Base-by-base conservation (phyloP, 2,329 filamentous ascomycete species). In the Biscogniauxia mediterranea region DNA sequence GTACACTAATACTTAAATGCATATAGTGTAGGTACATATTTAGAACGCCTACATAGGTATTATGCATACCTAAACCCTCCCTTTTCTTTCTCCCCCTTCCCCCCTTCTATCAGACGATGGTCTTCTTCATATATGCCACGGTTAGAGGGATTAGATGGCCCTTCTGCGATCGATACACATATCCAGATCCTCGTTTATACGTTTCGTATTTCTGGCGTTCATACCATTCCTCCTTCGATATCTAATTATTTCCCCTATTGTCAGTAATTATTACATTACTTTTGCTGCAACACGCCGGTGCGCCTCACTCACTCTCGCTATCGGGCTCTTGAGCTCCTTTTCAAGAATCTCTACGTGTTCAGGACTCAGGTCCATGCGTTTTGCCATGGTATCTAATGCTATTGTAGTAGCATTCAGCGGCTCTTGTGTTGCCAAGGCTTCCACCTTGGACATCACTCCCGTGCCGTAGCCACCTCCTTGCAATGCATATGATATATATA, bases 401-500 rank as follows among this genome's bases (percentile, higher is more conserved):
- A 76, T 61, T 50, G 69, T 67, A 11, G 68, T 73, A n/a, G 69
- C 73, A 57, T 70, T 69, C 61, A 77, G 69, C 15, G 77, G 74
- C 49, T 71, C 59, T 49, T 64, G 61, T 8, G 70, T 58, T 15
- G 75, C 74, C 58, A 76, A 56, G 21, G 60, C 63, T 59, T 80
- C 77, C 50, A 72, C 65, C 42, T 71, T 65, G 4, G 64, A 66
- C 75, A 80, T 79, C 28, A 75, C 70, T 15, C 68, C 70, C 54
- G 70, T 69, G 55, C 77, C 77, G 21, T 76, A 70, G 5, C 77
- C 77, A 42, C 70, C 67, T 15, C 68, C 63, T 61, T 78, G 77
- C 28, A 79, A 67, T 1, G 71, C 71, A 65, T 71, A 71, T 49
- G 78, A 79, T 59, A 80, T 71, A 66, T 77, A 80, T 19, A 80